Evolutionary conservation across 805 yeast species (phyloP), one percentile per base, ranked within the genome.

Genomic region (Candida ulmi): DNA sequence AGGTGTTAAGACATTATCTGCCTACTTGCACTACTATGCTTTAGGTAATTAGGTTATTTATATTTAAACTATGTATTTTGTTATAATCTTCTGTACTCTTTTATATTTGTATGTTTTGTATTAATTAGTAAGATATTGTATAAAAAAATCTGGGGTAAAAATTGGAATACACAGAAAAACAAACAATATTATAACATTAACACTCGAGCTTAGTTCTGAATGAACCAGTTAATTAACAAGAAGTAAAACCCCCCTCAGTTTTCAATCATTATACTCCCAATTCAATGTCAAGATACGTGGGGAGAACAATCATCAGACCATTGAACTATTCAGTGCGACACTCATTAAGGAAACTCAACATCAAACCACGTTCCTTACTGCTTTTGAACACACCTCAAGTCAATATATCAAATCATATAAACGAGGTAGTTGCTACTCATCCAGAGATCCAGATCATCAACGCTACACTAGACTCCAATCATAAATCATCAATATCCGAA

Each of bases 1-100:
- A 57, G 99, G 99, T 50, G 80, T 85, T 58, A 93, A 93, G 72
- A 84, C 96, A 12, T 76, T 91, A 65, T 82, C 91, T 50, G 96
- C 97, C 16, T 93, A 88, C 66, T 72, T 93, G 60, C 97, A 93
- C 66, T 90, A 83, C 69, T 83, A 83, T 51, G 85, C 79, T 39
- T 31, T 28, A 16, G 43, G 43, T 33, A 21, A 43, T 23, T 40
- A 37, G 27, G 24, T 4, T 17, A 24, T 33, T 23, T 17, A 11
- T 17, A 16, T 13, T 11, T 12, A 17, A 17, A 16, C 12, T n/a
- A n/a, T n/a, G n/a, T n/a, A n/a, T n/a, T n/a, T n/a, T n/a, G n/a
- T n/a, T n/a, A n/a, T n/a, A n/a, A n/a, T 16, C 9, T 17, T 32
- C 11, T 30, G 32, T 16, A n/a, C n/a, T n/a, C n/a, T n/a, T n/a